phyloP scores from a whole-genome alignment of 176 grass and related monocot genomes.

The Oryza nivara region DNA sequence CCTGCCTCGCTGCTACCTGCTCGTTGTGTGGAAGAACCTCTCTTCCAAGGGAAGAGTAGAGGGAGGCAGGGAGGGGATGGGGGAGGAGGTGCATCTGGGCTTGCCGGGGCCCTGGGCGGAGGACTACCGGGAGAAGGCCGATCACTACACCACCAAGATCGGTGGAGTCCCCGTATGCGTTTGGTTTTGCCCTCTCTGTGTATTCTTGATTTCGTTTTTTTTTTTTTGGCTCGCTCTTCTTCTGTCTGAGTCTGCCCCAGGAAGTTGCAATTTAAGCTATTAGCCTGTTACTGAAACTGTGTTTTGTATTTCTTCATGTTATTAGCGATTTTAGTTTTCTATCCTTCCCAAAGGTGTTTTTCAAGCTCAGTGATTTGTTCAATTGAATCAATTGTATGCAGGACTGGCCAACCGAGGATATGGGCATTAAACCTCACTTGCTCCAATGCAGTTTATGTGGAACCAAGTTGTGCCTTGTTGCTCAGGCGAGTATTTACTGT shows the following conservation, averaged over 20 bases:
- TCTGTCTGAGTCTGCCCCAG: not conserved
- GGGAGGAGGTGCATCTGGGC: slow-evolving; percentile 63
- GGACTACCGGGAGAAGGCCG: slow-evolving; percentile 75
- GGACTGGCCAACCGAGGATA: slow-evolving; percentile 71
- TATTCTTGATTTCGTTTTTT: not conserved
- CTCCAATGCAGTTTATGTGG: slow-evolving; percentile 72
- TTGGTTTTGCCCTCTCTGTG: not conserved
- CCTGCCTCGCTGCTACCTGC: not conserved
- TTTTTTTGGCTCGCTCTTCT: not conserved
- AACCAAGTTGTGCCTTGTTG: slow-evolving; percentile 64
- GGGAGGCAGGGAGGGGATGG: slow-evolving; percentile 28
- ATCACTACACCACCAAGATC: slow-evolving; percentile 96
- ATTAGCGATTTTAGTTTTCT: not conserved
- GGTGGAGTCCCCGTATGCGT: slow-evolving; percentile 70
- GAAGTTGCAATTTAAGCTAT: too few species aligned
- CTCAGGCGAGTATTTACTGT: slow-evolving; percentile 64
- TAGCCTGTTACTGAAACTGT: too few species aligned
- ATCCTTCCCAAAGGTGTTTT: not conserved
- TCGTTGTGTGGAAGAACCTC: not conserved
- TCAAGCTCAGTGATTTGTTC: not conserved
- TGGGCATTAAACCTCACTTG: slow-evolving; percentile 41
- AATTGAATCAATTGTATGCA: slow-evolving; percentile 27
- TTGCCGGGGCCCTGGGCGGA: slow-evolving; percentile 84
- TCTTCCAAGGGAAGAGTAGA: not conserved
- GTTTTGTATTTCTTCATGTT: not conserved